A percentile compares a stretch with the other conserved stretches of the same genome.
phyloP scores from a whole-genome alignment of 257 asterid species.

The Osmanthus fragrans region DNA sequence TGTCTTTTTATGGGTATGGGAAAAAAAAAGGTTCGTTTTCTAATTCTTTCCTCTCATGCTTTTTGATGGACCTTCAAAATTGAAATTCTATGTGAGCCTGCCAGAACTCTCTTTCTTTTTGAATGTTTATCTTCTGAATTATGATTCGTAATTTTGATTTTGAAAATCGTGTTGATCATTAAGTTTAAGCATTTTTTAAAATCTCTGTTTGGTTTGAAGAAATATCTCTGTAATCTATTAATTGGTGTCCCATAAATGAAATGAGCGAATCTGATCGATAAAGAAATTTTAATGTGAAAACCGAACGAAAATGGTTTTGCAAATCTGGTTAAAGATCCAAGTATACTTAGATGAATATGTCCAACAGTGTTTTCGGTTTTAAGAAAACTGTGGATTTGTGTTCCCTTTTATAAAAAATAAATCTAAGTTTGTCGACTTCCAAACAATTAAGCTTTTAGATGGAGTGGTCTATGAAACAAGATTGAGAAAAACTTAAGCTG shows the following conservation, averaged over 20 bases:
- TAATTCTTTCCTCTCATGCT: neutral
- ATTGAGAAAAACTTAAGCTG: neutral
- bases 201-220: neutral
- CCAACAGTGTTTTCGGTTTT: neutral
- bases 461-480: neutral
- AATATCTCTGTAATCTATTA: neutral
- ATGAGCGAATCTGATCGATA: neutral
- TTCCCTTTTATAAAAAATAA: neutral
- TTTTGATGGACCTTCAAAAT: neutral
- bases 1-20: no score
- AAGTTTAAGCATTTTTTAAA: neutral
- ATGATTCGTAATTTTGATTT: neutral
- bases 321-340: conserved; percentile 10
- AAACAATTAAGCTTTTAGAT: neutral
- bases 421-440: no score
- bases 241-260: neutral
- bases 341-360: neutral
- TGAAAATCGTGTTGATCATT: neutral
- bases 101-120: neutral
- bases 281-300: neutral
- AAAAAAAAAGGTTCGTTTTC: no score
- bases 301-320: neutral
- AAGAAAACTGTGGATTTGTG: neutral
- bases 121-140: neutral
- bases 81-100: no score